Base-by-base conservation (phyloP, 345 rosid genomes). In the Rhodomyrtus tomentosa region DNA sequence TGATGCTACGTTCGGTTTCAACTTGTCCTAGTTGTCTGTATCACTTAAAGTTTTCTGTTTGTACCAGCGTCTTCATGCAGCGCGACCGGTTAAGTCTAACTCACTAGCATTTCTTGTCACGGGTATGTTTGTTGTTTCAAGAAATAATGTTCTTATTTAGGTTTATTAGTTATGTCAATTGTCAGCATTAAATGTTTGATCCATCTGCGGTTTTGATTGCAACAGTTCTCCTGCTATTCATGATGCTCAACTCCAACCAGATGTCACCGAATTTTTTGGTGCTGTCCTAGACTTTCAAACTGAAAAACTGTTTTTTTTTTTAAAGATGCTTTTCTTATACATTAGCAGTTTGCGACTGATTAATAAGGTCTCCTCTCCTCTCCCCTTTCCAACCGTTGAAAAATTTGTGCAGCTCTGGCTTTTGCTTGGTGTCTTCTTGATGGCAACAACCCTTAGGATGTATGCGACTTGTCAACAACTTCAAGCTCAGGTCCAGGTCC, bases 401-500 rank as follows among this genome's bases (percentile, higher is more conserved):
- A 62, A 83, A 82, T 85, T 20, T 82, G 29, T 89, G 92, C 89
- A 97, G 99, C 93, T 97, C 22, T 97, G 98, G 99, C 92, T 97
- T 48, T 98, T 97, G 62, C 94, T 97, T 86, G 98, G 93, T 73
- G 94, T 97, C 81, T 97, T 97, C 90, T 87, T 95, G 88, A 91
- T 95, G 93, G 98, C 98, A 49, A 95, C 99, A 40, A 90, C 93
- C 36, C 91, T 95, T 81, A 90, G 99, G 90, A 95, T 97, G 99
- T 95, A 93, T 89, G 99, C 98, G 4, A 94, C 98, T 86, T 95
- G 99, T 86, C 99, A 97, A 83, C 96, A 92, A 85, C 95, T 97
- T 85, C 99, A 95, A 88, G 98, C 96, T 88, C 98, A 97, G 89
- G 98, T 98, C n/a, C 95, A 92, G 85, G 96, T 96, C 83, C 98